Evolutionary conservation across 1,284 basidiomycete species (phyloP).

Genomic region (Fomitiporia mediterranea): DNA sequence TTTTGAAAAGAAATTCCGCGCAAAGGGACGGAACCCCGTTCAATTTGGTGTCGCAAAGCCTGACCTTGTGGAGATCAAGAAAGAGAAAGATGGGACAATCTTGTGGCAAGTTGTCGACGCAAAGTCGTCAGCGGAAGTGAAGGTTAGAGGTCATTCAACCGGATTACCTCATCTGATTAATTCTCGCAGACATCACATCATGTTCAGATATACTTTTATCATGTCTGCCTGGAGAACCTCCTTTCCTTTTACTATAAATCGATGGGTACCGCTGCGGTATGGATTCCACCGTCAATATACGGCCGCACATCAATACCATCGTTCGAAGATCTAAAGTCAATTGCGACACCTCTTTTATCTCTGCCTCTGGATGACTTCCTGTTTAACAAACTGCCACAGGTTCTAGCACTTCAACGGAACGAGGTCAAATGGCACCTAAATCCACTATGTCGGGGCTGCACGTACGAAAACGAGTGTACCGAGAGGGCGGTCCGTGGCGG

Average conservation of each 20-base stretch:
- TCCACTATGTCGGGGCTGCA: constrained; percentile 40
- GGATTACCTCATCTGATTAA: not conserved
- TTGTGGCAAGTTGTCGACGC: constrained; percentile 50
- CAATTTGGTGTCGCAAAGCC: constrained; percentile 44
- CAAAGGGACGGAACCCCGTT: constrained; percentile 32
- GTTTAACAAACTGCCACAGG: constrained; percentile 38
- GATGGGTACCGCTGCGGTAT: constrained; percentile 36
- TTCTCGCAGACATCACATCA: constrained; percentile 42
- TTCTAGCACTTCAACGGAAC: constrained; percentile 31
- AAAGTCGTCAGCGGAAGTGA: constrained; percentile 40
- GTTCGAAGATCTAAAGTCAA: constrained; percentile 35
- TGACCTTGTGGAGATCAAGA: constrained; percentile 41
- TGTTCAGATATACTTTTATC: constrained; percentile 48
- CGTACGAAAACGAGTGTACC: constrained; percentile 36
- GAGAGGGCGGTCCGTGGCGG: constrained; percentile 32
- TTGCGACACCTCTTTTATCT: constrained; percentile 23
- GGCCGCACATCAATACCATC: constrained; percentile 29
- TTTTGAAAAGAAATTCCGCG: constrained; percentile 32
- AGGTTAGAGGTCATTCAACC: constrained; percentile 26
- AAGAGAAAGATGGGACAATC: constrained; percentile 34
- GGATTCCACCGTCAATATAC: constrained; percentile 41
- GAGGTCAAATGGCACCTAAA: constrained; percentile 44
- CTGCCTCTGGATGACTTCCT: constrained; percentile 33
- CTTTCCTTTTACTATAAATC: constrained; percentile 34
- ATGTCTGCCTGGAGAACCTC: constrained; percentile 38